Percentiles rank a stretch among this genome's conserved stretches.
Evolutionary conservation across 106 monocot genomes (phyloP).

Genomic region (Apostasia shenzhenica): DNA sequence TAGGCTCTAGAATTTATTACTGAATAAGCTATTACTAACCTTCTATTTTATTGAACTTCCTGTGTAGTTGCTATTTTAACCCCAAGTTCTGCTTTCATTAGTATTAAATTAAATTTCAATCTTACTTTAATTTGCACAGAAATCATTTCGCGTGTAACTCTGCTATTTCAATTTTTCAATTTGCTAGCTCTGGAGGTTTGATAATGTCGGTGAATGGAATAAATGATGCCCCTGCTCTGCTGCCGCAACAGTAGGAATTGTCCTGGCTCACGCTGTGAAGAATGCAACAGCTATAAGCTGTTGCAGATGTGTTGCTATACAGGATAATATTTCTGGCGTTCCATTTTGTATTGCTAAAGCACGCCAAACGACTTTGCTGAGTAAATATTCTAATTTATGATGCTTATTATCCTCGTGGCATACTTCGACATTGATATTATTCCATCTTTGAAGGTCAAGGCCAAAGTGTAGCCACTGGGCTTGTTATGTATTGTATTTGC

Average conservation of each 20-base stretch:
- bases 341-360: constrained; percentile 96
- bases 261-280: constrained; percentile 83
- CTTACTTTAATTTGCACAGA: too few relatives aligned
- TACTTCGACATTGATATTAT: neutral
- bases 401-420: neutral
- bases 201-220: constrained; percentile 99
- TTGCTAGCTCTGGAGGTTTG: constrained; percentile 73
- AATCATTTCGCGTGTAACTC: too few relatives aligned
- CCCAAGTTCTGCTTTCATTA: too few relatives aligned
- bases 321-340: constrained; percentile 79
- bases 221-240: constrained; percentile 98
- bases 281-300: constrained; percentile 93
- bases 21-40: too few relatives aligned
- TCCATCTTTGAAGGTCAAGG: constrained; percentile 66
- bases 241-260: constrained; percentile 95
- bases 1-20: too few relatives aligned
- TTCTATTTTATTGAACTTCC: too few relatives aligned
- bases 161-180: too few relatives aligned
- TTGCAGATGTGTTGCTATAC: constrained; percentile 91
- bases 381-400: constrained; percentile 24
- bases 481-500: constrained; percentile 83
- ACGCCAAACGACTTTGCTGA: constrained; percentile 78
- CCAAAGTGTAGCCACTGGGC: constrained; percentile 91
- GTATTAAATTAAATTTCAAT: too few relatives aligned
- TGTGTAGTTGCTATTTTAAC: too few relatives aligned